Evolutionary conservation across 768 basidiomycete genomes (phyloP).

Genomic region (Russula emetica): DNA sequence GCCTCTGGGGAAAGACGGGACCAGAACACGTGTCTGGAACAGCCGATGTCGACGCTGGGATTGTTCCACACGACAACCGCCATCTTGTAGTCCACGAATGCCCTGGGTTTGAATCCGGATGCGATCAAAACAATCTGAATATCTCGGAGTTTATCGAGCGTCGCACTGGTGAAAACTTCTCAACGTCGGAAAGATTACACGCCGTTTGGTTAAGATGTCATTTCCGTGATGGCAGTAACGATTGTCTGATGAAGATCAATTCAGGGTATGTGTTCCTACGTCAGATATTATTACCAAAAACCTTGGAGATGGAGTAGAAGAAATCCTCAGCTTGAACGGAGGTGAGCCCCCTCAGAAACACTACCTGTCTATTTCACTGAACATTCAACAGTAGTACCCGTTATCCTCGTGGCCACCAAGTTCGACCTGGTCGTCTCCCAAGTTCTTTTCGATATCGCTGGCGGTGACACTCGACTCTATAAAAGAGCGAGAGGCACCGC

Average conservation of each 20-base stretch:
- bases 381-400: not conserved
- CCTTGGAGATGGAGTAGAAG: not conserved
- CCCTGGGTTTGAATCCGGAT: not conserved
- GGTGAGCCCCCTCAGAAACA: not conserved
- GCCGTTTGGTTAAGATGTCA: slow-evolving; percentile 1
- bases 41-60: not conserved
- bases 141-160: not conserved
- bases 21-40: too few relatives aligned
- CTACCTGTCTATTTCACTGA: not conserved
- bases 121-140: not conserved
- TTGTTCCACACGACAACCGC: not conserved
- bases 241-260: not conserved
- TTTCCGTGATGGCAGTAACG: not conserved
- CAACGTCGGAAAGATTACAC: slow-evolving; percentile 9
- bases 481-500: not conserved
- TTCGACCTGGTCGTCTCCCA: slow-evolving; percentile 3
- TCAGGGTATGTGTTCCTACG: slow-evolving; percentile 15
- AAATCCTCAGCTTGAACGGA: not conserved
- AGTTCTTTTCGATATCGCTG: not conserved
- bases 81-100: slow-evolving; percentile 7
- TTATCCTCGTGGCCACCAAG: slow-evolving; percentile 10
- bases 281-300: not conserved
- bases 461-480: not conserved
- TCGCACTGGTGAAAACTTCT: not conserved
- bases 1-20: not conserved